Percentiles rank a stretch among this genome's conserved stretches.
These are phyloP conservation scores for Leccinum rimulosum DNA, from an alignment of 768 basidiomycete species.

Conservation along the genomic window DNA sequence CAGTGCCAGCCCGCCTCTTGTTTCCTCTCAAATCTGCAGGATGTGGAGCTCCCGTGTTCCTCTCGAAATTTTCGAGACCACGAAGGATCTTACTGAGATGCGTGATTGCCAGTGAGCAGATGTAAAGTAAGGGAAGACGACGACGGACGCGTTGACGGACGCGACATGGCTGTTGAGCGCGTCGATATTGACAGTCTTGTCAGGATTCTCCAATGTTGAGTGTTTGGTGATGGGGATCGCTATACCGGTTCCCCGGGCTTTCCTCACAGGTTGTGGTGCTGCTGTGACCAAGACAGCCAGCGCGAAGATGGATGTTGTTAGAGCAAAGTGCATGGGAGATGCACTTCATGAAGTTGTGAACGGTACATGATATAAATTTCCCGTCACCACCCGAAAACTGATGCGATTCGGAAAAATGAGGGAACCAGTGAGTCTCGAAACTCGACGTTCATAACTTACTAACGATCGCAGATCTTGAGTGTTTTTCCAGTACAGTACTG, in stretches of 20 bases:
- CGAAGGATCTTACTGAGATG: slow-evolving; percentile 1
- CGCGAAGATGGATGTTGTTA: not conserved
- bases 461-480: too few species aligned
- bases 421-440: too few species aligned
- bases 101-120: not conserved
- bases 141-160: slow-evolving; percentile 8
- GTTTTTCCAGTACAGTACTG: too few species aligned
- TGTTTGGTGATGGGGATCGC: slow-evolving; percentile 14
- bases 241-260: not conserved
- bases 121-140: not conserved
- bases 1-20: not conserved
- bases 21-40: not conserved
- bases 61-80: not conserved
- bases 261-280: not conserved
- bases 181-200: slow-evolving; percentile 3
- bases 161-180: slow-evolving; percentile 5
- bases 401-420: too few species aligned
- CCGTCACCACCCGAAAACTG: too few species aligned
- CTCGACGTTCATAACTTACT: too few species aligned
- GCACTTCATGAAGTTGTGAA: too few species aligned
- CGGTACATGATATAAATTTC: too few species aligned
- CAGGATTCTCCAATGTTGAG: slow-evolving; percentile 1
- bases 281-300: slow-evolving; percentile 9
- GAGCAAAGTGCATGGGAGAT: not conserved
- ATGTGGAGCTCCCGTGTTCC: slow-evolving; percentile 1